Conservation (phyloP, 1,284 basidiomycete species). For the Leccinum ponderosum region DNA sequence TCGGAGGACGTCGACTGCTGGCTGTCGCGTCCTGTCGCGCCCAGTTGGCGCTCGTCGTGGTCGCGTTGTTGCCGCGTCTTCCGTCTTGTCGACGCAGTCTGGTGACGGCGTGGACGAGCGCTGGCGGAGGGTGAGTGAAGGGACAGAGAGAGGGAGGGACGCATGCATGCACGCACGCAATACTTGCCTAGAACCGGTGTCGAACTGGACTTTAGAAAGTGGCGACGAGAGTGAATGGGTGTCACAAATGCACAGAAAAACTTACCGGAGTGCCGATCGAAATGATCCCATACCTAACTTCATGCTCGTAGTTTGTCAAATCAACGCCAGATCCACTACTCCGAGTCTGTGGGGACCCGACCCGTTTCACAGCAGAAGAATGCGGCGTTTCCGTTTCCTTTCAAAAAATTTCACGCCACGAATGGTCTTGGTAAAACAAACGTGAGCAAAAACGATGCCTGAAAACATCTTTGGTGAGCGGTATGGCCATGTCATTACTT, state of each 20-base stretch:
- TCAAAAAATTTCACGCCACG: not conserved
- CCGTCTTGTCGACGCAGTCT: too few relatives aligned
- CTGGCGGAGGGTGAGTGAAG: too few relatives aligned
- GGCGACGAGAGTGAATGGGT: not conserved
- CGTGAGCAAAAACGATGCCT: not conserved
- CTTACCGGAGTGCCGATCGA: not conserved
- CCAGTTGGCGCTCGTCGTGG: too few relatives aligned
- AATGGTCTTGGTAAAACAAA: not conserved
- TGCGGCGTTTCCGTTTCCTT: not conserved
- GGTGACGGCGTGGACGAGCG: too few relatives aligned
- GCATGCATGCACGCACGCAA: not conserved
- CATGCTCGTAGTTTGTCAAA: not conserved
- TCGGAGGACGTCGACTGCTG: too few relatives aligned
- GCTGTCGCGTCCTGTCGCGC: too few relatives aligned
- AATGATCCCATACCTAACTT: not conserved
- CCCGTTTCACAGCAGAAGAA: not conserved
- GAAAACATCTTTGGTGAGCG: not conserved
- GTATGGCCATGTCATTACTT: too few relatives aligned
- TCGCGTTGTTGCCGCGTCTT: too few relatives aligned
- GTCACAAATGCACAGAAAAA: not conserved
- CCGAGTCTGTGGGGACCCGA: too few relatives aligned
- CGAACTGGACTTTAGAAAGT: not conserved
- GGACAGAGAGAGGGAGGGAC: too few relatives aligned
- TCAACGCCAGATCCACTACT: not conserved
- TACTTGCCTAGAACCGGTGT: not conserved